Evolutionary conservation across 306 rosid genomes (phyloP).

Genomic region (Castanospermum australe): DNA sequence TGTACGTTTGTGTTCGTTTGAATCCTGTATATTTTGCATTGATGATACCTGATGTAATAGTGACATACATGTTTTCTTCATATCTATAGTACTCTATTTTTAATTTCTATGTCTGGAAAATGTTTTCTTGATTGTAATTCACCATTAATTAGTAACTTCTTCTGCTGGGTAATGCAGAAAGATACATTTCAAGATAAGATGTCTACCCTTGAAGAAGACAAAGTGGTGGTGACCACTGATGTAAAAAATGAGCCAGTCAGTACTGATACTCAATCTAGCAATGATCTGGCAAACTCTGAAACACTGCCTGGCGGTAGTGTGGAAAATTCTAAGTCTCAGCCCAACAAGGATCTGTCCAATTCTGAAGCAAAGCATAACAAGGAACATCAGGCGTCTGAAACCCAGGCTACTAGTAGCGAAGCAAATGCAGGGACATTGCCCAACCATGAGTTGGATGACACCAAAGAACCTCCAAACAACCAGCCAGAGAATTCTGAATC

Average conservation of each 20-base stretch:
- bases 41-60: neutral
- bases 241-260: constrained; percentile 19
- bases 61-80: neutral
- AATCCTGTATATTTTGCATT: neutral
- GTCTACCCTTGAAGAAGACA: constrained; percentile 56
- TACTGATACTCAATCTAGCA: constrained; percentile 25
- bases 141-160: neutral
- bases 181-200: constrained; percentile 38
- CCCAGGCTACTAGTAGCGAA: constrained; percentile 25
- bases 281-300: constrained; percentile 24
- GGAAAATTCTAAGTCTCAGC: constrained; percentile 16
- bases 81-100: neutral
- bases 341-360: constrained; percentile 21
- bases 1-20: neutral
- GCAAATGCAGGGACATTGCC: constrained; percentile 14
- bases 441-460: constrained; percentile 2
- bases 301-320: constrained; percentile 2
- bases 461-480: neutral
- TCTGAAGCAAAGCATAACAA: neutral
- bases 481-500: constrained; percentile 14
- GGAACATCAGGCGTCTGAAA: constrained; percentile 24
- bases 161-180: constrained; percentile 34
- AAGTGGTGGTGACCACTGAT: constrained; percentile 17
- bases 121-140: neutral
- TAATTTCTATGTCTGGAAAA: neutral